These are phyloP conservation scores for Nepenthes mirabilis DNA, from an alignment of 148 eudicot genomes.

Conservation along the genomic window DNA sequence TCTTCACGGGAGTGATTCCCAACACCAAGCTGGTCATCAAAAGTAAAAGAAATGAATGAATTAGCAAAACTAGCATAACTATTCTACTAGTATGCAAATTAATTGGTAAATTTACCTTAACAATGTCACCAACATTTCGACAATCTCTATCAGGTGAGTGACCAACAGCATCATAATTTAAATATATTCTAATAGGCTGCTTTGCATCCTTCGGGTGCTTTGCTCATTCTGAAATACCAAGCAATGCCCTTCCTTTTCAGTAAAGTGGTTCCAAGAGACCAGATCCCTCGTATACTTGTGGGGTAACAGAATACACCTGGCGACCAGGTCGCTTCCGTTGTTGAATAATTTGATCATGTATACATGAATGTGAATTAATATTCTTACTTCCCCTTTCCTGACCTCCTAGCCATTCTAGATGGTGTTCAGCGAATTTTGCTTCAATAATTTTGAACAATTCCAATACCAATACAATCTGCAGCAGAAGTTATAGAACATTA, in stretches of 20 bases:
- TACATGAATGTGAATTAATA: constrained; percentile 76
- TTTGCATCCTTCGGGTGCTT: constrained; percentile 37
- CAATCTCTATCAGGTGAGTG: constrained; percentile 93
- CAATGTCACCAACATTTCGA: constrained; percentile 70
- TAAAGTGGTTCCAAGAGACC: constrained; percentile 24
- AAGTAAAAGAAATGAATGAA: constrained; percentile 5
- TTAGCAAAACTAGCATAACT: neutral
- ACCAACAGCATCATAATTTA: constrained; percentile 98
- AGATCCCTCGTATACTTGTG: constrained; percentile 65
- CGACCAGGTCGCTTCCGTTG: constrained; percentile 78
- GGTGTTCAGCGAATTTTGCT: constrained; percentile 30
- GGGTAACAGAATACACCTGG: constrained; percentile 71
- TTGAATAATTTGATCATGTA: constrained; percentile 91
- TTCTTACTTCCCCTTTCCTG: constrained; percentile 23
- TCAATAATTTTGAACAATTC: constrained; percentile 25
- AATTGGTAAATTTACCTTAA: constrained; percentile 38
- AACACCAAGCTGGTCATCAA: constrained; percentile 61
- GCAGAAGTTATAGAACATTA: neutral
- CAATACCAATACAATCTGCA: constrained; percentile 49
- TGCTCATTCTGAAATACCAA: constrained; percentile 27
- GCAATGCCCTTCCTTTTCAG: constrained; percentile 56
- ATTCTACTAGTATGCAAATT: neutral
- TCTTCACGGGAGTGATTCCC: too few relatives aligned
- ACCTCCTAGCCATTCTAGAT: constrained; percentile 14
- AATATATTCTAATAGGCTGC: constrained; percentile 80